These are phyloP conservation scores for Dendrobium officinale DNA, from an alignment of 106 monocot species.

Conservation along the genomic window DNA sequence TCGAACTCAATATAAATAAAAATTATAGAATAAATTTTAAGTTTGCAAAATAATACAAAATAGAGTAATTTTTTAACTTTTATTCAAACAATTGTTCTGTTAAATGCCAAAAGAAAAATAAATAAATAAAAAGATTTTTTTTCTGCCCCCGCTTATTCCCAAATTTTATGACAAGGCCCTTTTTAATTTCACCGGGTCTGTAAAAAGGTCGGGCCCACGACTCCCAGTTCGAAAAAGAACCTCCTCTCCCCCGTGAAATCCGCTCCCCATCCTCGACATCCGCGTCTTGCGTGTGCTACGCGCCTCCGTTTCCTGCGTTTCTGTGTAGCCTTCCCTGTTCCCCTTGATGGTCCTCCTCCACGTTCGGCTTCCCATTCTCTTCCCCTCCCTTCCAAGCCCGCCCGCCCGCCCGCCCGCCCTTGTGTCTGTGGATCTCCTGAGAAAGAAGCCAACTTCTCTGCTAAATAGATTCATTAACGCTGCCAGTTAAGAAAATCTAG, in stretches of 20 bases:
- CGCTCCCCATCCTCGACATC: background rate
- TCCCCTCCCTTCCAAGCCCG: background rate
- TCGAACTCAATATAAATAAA: too few relatives aligned
- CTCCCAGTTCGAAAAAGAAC: constrained; percentile 1
- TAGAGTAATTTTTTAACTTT: too few relatives aligned
- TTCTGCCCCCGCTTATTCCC: too few relatives aligned
- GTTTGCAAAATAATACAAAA: too few relatives aligned
- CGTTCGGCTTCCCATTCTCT: too few relatives aligned
- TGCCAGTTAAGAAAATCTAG: too few relatives aligned
- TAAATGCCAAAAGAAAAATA: too few relatives aligned
- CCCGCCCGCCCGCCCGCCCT: background rate
- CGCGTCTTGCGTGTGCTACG: background rate
- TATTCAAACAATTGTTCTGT: too few relatives aligned
- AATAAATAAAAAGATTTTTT: too few relatives aligned
- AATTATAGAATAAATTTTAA: too few relatives aligned
- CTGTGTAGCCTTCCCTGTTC: background rate
- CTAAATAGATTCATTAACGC: too few relatives aligned
- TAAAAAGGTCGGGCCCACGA: background rate
- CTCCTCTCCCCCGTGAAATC: background rate
- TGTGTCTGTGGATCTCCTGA: background rate
- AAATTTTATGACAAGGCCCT: too few relatives aligned
- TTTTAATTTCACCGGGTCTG: background rate
- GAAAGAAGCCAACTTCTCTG: background rate
- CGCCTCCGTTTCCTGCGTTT: background rate
- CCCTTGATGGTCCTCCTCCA: background rate